phyloP scores from a whole-genome alignment of 1,139 yeast species.

The Candida labiduridarum region DNA sequence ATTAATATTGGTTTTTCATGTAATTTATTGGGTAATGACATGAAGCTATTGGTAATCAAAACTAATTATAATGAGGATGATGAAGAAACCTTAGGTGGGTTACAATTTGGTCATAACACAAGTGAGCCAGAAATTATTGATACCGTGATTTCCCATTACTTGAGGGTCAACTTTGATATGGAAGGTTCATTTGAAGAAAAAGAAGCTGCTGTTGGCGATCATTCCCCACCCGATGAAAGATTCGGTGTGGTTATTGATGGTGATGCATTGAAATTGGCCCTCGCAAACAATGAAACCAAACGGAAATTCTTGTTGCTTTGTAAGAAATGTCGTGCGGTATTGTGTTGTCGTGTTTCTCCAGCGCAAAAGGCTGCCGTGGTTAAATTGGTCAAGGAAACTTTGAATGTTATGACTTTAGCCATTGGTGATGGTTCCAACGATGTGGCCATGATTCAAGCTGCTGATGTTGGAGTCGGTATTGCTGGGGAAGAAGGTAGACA shows the following conservation, averaged over 20 bases:
- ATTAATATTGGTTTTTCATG: constrained; percentile 55
- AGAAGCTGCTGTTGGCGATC: constrained; percentile 66
- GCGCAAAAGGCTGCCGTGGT: constrained; percentile 96
- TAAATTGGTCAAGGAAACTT: constrained; percentile 81
- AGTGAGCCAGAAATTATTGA: constrained; percentile 44
- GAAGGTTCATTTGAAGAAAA: constrained; percentile 62
- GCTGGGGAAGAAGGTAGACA: constrained; percentile 99
- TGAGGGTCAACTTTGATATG: constrained; percentile 63
- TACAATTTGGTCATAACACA: constrained; percentile 31
- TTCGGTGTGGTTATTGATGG: constrained; percentile 93
- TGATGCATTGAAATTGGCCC: constrained; percentile 78
- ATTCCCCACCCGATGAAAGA: constrained; percentile 73
- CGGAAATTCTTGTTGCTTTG: constrained; percentile 81
- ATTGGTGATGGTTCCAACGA: constrained; percentile 99
- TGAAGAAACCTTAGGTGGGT: constrained; percentile 32
- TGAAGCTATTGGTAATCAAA: constrained; percentile 47
- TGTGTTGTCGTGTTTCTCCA: constrained; percentile 97
- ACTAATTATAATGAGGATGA: constrained; percentile 36
- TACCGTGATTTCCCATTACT: constrained; percentile 58
- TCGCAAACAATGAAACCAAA: constrained; percentile 54
- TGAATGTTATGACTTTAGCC: constrained; percentile 79
- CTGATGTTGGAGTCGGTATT: constrained; percentile 98
- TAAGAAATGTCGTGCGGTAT: constrained; percentile 91
- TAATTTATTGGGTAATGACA: constrained; percentile 50
- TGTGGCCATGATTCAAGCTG: constrained; percentile 98